Evolutionary conservation across 257 asterid species (phyloP).

Genomic region (Ilex aquifolium): DNA sequence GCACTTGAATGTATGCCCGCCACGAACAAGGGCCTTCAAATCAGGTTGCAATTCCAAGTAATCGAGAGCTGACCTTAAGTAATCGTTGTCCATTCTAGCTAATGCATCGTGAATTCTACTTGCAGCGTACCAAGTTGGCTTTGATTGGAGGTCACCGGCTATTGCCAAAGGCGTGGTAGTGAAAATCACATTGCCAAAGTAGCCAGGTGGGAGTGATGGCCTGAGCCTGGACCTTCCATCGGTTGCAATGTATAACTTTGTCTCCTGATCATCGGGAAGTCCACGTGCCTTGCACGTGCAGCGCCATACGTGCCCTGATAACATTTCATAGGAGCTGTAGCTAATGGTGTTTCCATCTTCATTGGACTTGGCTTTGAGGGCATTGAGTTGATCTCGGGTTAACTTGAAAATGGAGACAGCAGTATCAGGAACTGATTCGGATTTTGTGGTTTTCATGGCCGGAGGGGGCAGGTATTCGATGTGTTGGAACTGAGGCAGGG

Average conservation of each 20-base stretch:
- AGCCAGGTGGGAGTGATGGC: conserved; percentile 69
- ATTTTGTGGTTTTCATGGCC: neutral
- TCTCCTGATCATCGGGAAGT: neutral
- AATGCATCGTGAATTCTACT: conserved; percentile 65
- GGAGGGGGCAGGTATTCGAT: neutral
- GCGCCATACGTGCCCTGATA: neutral
- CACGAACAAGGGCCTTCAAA: conserved; percentile 70
- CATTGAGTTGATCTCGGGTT: neutral
- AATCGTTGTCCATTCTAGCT: conserved; percentile 70
- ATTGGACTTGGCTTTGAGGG: neutral
- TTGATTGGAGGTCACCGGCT: conserved; percentile 52
- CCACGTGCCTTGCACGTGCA: neutral
- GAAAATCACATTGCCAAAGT: conserved; percentile 84
- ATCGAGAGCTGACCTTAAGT: conserved; percentile 80
- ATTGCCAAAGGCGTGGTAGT: conserved; percentile 68
- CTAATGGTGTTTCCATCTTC: neutral
- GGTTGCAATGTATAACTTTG: conserved; percentile 29
- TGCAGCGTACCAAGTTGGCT: conserved; percentile 66
- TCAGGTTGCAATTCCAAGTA: conserved; percentile 85
- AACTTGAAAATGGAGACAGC: neutral
- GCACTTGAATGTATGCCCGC: conserved; percentile 83
- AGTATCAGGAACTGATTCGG: neutral
- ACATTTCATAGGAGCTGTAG: neutral
- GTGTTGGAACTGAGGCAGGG: neutral
- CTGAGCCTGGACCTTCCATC: conserved; percentile 72